These are phyloP conservation scores for Halophytophthora batemanensis DNA, from an alignment of 352 stramenopile genomes.

Conservation along the genomic window DNA sequence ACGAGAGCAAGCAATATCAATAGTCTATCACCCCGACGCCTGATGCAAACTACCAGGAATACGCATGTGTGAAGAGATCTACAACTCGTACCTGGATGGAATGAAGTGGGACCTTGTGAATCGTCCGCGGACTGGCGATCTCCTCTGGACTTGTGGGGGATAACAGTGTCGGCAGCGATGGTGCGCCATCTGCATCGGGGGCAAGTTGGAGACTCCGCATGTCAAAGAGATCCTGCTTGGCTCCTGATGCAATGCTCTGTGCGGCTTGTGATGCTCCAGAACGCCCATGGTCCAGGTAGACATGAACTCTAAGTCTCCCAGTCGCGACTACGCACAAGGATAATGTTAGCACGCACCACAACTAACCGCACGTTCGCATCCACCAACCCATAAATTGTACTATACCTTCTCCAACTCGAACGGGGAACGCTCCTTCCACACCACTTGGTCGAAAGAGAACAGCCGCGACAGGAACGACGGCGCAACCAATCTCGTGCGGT, in stretches of 20 bases:
- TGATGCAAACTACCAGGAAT: background rate
- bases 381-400: background rate
- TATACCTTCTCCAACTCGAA: slow-evolving; percentile 27
- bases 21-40: background rate
- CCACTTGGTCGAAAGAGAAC: slow-evolving; percentile 41
- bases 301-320: slow-evolving; percentile 8
- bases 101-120: background rate
- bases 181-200: background rate
- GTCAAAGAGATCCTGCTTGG: background rate
- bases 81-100: slow-evolving; percentile 13
- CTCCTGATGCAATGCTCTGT: background rate
- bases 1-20: background rate
- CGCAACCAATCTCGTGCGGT: slow-evolving; percentile 20
- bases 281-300: slow-evolving; percentile 5
- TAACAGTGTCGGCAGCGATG: background rate
- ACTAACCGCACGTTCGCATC: too few species aligned
- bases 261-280: background rate
- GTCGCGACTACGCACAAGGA: background rate
- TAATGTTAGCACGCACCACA: background rate
- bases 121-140: background rate
- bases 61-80: background rate
- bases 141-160: slow-evolving; percentile 21
- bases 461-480: slow-evolving; percentile 26
- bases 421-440: slow-evolving; percentile 39
- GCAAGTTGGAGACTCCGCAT: background rate